Percentiles rank a stretch among this genome's conserved stretches.
These are phyloP conservation scores for Linaria vulgaris DNA, from an alignment of 257 asterid genomes.

Conservation along the genomic window DNA sequence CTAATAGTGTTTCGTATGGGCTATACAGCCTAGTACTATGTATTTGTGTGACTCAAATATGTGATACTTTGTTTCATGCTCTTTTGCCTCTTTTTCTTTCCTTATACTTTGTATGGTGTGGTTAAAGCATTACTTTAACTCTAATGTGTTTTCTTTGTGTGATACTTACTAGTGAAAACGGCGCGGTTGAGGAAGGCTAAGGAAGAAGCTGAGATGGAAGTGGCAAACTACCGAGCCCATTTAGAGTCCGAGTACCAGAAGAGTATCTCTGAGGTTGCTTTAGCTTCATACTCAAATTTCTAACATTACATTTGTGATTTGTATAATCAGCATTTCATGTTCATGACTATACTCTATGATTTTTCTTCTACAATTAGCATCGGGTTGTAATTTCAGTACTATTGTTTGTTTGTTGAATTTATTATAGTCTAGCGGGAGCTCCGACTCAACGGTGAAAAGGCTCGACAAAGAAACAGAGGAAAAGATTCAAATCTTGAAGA, in stretches of 20 bases:
- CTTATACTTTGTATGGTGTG: too few species aligned
- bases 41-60: too few species aligned
- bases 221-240: constrained; percentile 48
- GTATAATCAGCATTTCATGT: background rate
- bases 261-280: constrained; percentile 57
- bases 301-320: too few species aligned
- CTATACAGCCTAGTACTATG: too few species aligned
- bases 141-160: background rate
- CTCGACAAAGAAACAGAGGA: constrained; percentile 66
- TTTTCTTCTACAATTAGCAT: background rate
- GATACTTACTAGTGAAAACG: constrained; percentile 49
- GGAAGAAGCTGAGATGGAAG: constrained; percentile 79
- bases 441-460: constrained; percentile 63
- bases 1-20: too few species aligned
- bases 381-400: background rate
- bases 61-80: too few species aligned
- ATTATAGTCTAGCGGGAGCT: constrained; percentile 59
- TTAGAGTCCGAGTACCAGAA: constrained; percentile 74
- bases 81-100: background rate
- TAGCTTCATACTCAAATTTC: background rate
- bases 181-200: constrained; percentile 76
- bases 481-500: constrained; percentile 53
- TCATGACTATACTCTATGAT: background rate
- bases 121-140: too few species aligned
- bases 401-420: background rate